Percentiles rank a stretch among this genome's conserved stretches.
These are phyloP conservation scores for Stephania japonica DNA, from an alignment of 164 flowering plant species.

Conservation along the genomic window DNA sequence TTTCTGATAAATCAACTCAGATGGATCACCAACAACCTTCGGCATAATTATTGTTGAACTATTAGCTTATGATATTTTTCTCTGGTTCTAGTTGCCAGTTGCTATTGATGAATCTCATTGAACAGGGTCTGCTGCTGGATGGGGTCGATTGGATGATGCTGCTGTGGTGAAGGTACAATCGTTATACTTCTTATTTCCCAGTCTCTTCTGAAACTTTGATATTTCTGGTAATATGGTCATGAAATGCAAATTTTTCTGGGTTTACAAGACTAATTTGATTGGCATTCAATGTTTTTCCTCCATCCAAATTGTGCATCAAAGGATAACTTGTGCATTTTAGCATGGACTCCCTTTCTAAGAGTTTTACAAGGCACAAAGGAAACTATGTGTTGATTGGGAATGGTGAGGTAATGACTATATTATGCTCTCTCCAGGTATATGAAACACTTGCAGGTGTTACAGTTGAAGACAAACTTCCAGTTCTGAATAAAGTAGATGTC, in stretches of 20 bases:
- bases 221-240: not conserved
- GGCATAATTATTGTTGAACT: not conserved
- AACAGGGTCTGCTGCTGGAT: conserved; percentile 97
- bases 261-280: not conserved
- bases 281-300: not conserved
- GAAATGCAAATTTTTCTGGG: not conserved
- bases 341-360: not conserved
- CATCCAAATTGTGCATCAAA: not conserved
- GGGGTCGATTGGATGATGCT: conserved; percentile 93
- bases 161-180: conserved; percentile 85
- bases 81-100: not conserved
- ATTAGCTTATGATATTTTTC: not conserved
- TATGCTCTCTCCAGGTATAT: conserved; percentile 57
- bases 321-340: not conserved
- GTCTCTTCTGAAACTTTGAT: not conserved
- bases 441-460: conserved; percentile 83
- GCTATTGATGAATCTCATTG: conserved; percentile 5
- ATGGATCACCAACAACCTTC: no score
- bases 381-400: not conserved
- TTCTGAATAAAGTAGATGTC: conserved; percentile 53
- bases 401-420: not conserved
- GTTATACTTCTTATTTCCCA: not conserved
- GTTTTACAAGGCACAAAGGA: not conserved
- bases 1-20: no score
- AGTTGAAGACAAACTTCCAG: conserved; percentile 76